Base-by-base conservation (phyloP, 2,329 filamentous ascomycete genomes). In the Phialophora chinensis region DNA sequence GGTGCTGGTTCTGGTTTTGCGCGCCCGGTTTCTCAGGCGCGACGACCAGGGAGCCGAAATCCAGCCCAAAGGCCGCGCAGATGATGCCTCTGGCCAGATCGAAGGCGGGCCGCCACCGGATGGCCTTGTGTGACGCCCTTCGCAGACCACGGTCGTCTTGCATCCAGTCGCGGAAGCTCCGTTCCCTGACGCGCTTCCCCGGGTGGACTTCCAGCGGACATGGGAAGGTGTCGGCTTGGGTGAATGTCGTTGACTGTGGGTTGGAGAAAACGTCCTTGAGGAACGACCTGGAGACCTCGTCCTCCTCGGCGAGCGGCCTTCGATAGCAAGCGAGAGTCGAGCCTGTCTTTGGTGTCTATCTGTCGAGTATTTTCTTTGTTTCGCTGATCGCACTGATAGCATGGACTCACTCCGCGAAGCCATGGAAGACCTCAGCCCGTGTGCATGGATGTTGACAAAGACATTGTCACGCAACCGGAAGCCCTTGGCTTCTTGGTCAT, bases 101-200 rank as follows among this genome's bases (percentile, higher is more conserved):
- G 47, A 54, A 65, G 14, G 62, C 55, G 5, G 65, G 65, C 10
- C 62, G 54, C 61, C 61, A 67, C 44, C 50, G 54, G 25, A 67
- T 65, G 17, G 65, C 58, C 56, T 65, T 67, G 42, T 63, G 52
- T 6, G 62, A 63, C 4, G 65, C 56, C 20, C 58, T 44, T 6
- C 62, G 54, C 11, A 47, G 47, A 17, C 31, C 57, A 20, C 42
- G 42, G 27, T 67, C 56, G 12, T 59, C 65, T 29, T 60, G 65
- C 54, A 67, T 67, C 65, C 65, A 67, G 42, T 67, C 65, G 17
- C 62, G 56, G 27, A 67, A 60, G 62, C 55, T 65, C 11, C 62
- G 23, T 33, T 67, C 65, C 38, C 47, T 44, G 31, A 65, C 58
- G 47, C 57, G 59, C 50, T 63, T 29, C 11, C 57, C 59, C 12